Evolutionary conservation across 805 yeast species (phyloP), one percentile per base, ranked within the genome.

Genomic region (Ascoidea rubescens): DNA sequence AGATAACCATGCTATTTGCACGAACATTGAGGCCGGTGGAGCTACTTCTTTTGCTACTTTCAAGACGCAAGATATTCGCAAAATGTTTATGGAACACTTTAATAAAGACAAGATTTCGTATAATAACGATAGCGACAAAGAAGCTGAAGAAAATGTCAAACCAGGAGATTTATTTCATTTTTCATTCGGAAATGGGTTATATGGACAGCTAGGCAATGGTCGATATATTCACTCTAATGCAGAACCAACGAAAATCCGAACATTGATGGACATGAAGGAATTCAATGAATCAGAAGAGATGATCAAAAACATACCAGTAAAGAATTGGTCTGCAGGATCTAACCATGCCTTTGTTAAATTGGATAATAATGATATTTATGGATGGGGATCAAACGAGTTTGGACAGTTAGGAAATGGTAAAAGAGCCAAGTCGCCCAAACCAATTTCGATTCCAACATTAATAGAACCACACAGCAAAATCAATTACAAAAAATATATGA

Each of bases 321-420:
- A 67, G 51, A 63, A 69, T 45, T 75, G 87, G 74, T 64, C 76
- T 5, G 70, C 79, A 21, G 95, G 96, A 4, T 67, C 68, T 6
- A 80, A 80, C 55, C 96, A 90, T 60, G 69, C 71, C 0, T 72
- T 82, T 48, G 76, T 82, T 8, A 78, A 79, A 7, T 67, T 85
- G 53, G 65, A 71, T 46, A 83, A 83, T 55, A 75, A 75, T 21
- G 88, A 84, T 60, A 83, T 88, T 21, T 63, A 83, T 45, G 75
- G 70, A 5, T 88, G 96, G 88, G 99, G 99, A 30, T 83, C 80
- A 47, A 91, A 90, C 65, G 84, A 80, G 60, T 71, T 57, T 58
- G 95, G 91, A 30, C 96, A 91, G 67, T 72, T 87, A 47, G 96
- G 95, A 10, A 87, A 81, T 60, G 95, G 96, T 32, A 84, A 84